A percentile compares a stretch with the other conserved stretches of the same genome.
Evolutionary conservation across 768 basidiomycete genomes (phyloP).

Genomic region (Termitomyces sp.): DNA sequence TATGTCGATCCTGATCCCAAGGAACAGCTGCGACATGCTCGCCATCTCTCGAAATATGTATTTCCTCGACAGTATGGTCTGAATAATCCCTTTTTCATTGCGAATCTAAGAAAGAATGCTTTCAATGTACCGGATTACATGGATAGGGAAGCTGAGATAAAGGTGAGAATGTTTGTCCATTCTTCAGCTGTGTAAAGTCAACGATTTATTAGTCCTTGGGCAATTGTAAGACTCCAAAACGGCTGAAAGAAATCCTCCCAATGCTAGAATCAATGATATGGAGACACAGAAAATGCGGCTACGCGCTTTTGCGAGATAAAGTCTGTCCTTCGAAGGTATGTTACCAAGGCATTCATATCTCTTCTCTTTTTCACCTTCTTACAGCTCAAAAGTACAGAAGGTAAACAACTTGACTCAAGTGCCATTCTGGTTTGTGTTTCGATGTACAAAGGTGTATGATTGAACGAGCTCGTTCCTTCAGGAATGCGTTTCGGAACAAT

Average conservation of each 20-base stretch:
- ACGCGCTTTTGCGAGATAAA: constrained; percentile 54
- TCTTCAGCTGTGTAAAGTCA: background rate
- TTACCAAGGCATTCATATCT: background rate
- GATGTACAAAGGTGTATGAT: background rate
- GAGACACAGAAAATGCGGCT: constrained; percentile 65
- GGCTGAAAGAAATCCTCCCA: constrained; percentile 50
- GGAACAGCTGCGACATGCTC: constrained; percentile 41
- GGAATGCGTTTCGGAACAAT: constrained; percentile 75
- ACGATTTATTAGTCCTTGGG: constrained; percentile 29
- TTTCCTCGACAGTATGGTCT: constrained; percentile 80
- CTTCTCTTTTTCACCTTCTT: background rate
- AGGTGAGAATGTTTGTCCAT: constrained; percentile 32
- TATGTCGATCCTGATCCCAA: constrained; percentile 41
- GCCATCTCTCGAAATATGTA: constrained; percentile 74
- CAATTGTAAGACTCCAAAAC: constrained; percentile 63
- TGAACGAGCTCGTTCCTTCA: constrained; percentile 19
- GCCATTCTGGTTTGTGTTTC: constrained; percentile 50
- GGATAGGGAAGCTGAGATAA: constrained; percentile 66
- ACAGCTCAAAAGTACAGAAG: constrained; percentile 33
- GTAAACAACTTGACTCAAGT: constrained; percentile 47
- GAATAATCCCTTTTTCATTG: constrained; percentile 45
- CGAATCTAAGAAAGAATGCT: constrained; percentile 16
- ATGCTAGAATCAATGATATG: constrained; percentile 58
- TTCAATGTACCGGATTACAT: constrained; percentile 43
- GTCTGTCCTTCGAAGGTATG: constrained; percentile 76